phyloP scores from a whole-genome alignment of 306 rosid genomes.

The Quercus suber region DNA sequence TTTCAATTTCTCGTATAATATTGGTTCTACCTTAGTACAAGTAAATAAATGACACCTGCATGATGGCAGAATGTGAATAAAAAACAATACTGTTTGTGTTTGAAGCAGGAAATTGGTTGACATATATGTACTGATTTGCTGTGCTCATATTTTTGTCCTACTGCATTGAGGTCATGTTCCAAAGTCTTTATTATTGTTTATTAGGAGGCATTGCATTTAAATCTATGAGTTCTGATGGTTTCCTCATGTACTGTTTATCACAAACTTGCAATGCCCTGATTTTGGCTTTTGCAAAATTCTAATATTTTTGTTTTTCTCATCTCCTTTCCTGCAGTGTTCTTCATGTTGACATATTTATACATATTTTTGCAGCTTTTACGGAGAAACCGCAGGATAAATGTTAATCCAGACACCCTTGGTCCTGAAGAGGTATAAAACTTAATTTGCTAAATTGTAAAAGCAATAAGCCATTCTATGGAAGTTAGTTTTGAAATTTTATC shows the following conservation, averaged over 20 bases:
- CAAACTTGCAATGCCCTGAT: not conserved
- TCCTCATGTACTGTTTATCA: not conserved
- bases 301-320: slow-evolving; percentile 9
- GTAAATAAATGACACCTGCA: not conserved
- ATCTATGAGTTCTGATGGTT: not conserved
- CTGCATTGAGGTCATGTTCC: not conserved
- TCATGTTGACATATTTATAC: slow-evolving; percentile 4
- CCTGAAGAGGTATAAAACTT: slow-evolving; percentile 76
- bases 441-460: slow-evolving; percentile 1
- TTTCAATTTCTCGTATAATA: not conserved
- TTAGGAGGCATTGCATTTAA: not conserved
- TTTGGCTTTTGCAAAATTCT: slow-evolving; percentile 5
- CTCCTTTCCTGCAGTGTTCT: slow-evolving; percentile 12
- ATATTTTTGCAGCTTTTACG: slow-evolving; percentile 70
- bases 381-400: slow-evolving; percentile 75
- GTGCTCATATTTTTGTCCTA: not conserved
- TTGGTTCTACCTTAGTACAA: not conserved
- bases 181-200: not conserved
- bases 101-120: not conserved
- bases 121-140: not conserved
- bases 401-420: slow-evolving; percentile 63
- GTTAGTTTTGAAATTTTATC: not conserved
- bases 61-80: not conserved
- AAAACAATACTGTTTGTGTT: not conserved
- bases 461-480: not conserved